Evolutionary conservation across 1,284 basidiomycete species (phyloP), one percentile per base, ranked within the genome.

Genomic region (Sphagnurus paluster): DNA sequence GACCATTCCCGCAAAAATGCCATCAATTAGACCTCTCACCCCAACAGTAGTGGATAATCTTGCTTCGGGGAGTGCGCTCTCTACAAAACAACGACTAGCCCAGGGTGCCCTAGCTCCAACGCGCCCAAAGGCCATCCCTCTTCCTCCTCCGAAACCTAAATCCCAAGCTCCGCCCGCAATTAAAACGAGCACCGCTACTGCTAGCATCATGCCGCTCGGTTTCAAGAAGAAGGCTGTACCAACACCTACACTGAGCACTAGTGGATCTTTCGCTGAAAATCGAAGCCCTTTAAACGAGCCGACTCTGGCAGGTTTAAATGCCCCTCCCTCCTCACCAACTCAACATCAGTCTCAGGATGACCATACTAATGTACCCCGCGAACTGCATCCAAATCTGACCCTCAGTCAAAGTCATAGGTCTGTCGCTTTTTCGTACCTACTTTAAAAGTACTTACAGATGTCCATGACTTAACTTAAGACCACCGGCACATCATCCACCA

Each of bases 81-180:
- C 68, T 24, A 80, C 77, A 1, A 80, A 80, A 53, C 71, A 76
- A 39, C 69, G 76, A 3, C 55, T 80, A 8, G 66, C 67, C 21
- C 66, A 69, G 38, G 65, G 65, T n/a, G 67, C 69, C 3, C 54
- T 73, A 44, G 59, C 54, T 6, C 64, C 63, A 10, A 59, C 60
- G 16, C 48, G 44, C 7, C 66, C 66, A 1, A 69, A 64, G 44
- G 58, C 65, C 1, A 54, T 63, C 19, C 49, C 63, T 2, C 55
- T 51, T 20, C 46, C 55, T 38, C 28, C 39, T 21, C 13, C 53
- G 28, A 48, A 44, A 36, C 51, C 50, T 24, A 49, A 52, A 14
- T 32, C 40, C 24, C 44, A 43, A 21, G 48, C 42, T n/a, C 53
- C 56, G 9, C 56, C 51, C 19, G 45, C 11, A 30, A 3, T 52